Evolutionary conservation across 805 yeast species (phyloP).

Genomic region (Schizosaccharomyces cryophilus): DNA sequence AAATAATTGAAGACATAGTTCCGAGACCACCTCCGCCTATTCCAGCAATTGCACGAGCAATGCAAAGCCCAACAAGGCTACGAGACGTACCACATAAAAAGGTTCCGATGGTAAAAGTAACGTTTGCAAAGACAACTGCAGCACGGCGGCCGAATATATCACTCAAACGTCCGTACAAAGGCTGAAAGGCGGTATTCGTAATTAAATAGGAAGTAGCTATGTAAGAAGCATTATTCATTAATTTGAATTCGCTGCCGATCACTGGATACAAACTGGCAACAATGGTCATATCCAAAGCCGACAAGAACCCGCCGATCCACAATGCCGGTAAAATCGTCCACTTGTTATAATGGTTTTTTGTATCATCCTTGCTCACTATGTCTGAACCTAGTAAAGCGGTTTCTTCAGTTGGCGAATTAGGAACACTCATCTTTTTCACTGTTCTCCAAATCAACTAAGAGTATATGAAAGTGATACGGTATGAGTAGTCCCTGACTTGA

Average conservation of each 20-base stretch:
- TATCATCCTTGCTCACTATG: not conserved
- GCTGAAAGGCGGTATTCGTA: constrained; percentile 55
- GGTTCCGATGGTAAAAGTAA: constrained; percentile 25
- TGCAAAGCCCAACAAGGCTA: constrained; percentile 3
- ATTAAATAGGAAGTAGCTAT: constrained; percentile 50
- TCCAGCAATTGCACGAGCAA: constrained; percentile 46
- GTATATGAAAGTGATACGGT: too few relatives aligned
- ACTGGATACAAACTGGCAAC: not conserved
- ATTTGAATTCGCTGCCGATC: constrained; percentile 35
- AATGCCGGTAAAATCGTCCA: not conserved
- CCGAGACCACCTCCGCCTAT: constrained; percentile 81
- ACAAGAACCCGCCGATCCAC: constrained; percentile 1
- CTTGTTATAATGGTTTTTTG: not conserved
- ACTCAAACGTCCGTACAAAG: constrained; percentile 45
- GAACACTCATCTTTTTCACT: not conserved
- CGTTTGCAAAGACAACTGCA: constrained; percentile 21
- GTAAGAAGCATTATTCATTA: constrained; percentile 35
- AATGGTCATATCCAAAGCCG: constrained; percentile 1
- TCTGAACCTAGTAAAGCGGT: not conserved
- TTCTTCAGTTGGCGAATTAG: not conserved
- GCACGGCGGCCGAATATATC: constrained; percentile 27
- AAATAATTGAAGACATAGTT: constrained; percentile 47
- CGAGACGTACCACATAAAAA: constrained; percentile 21
- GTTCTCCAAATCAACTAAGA: too few relatives aligned
- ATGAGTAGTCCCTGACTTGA: too few relatives aligned